Evolutionary conservation across 371 early-diverging fungal species (phyloP).

Genomic region (Dichotomocladium elegans): DNA sequence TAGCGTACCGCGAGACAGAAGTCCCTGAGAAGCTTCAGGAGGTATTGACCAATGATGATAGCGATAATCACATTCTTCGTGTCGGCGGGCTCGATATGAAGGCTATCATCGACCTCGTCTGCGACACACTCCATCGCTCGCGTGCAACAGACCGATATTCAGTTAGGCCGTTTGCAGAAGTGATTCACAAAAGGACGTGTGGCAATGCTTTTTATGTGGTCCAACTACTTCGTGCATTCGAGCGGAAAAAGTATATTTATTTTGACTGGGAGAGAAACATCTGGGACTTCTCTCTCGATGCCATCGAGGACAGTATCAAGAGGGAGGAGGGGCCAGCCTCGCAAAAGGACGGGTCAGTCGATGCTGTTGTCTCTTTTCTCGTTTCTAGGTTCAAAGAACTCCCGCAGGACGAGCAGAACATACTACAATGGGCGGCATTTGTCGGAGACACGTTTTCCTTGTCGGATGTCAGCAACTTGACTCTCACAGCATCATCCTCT

Average conservation of each 20-base stretch:
- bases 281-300: conserved; percentile 35
- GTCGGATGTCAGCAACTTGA: conserved; percentile 33
- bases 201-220: conserved; percentile 40
- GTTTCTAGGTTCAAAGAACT: conserved; percentile 27
- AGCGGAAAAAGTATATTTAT: conserved; percentile 38
- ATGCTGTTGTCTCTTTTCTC: conserved; percentile 28
- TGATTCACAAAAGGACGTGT: conserved; percentile 27
- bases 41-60: conserved; percentile 20
- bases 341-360: no score
- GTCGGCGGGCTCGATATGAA: conserved; percentile 30
- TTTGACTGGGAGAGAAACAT: conserved; percentile 42
- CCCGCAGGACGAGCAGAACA: conserved; percentile 27
- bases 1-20: conserved; percentile 36
- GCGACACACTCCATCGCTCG: conserved; percentile 33
- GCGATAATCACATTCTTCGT: conserved; percentile 17
- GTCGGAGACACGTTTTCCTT: conserved; percentile 40
- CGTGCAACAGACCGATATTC: conserved; percentile 24
- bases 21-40: conserved; percentile 10
- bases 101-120: conserved; percentile 28
- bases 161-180: conserved; percentile 13
- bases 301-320: conserved; percentile 19
- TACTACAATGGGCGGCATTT: conserved; percentile 39
- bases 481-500: no score
- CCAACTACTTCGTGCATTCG: conserved; percentile 30
- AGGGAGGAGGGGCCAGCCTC: conserved; percentile 10